These are phyloP conservation scores for Magnaporthiopsis incrustans DNA, from an alignment of 2,329 filamentous ascomycete species.

Conservation along the genomic window DNA sequence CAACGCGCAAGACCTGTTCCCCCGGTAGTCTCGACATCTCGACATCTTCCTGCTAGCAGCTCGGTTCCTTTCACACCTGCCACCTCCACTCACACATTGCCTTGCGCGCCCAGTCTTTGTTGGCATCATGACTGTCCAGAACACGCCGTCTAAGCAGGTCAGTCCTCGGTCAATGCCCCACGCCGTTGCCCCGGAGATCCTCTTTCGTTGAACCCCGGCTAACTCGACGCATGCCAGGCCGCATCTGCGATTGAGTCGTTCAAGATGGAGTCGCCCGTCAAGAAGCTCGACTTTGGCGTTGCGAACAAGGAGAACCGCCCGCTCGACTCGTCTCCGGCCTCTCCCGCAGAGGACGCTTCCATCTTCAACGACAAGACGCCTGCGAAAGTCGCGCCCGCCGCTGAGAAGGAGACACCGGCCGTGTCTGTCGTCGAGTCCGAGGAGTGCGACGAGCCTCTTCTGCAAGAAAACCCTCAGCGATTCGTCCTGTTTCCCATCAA, in stretches of 20 bases:
- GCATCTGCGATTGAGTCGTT: slow-evolving; percentile 79
- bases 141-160: slow-evolving; percentile 25
- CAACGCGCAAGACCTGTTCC: not conserved
- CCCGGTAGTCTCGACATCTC: not conserved
- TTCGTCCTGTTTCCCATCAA: slow-evolving; percentile 99
- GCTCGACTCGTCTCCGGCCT: slow-evolving; percentile 40
- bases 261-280: slow-evolving; percentile 87
- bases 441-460: slow-evolving; percentile 79
- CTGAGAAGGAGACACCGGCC: slow-evolving; percentile 28
- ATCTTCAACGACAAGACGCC: slow-evolving; percentile 53
- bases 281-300: slow-evolving; percentile 74
- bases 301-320: slow-evolving; percentile 76
- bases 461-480: slow-evolving; percentile 90
- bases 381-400: slow-evolving; percentile 35
- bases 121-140: slow-evolving; percentile 6
- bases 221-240: slow-evolving; percentile 48
- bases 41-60: not conserved
- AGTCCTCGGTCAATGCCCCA: slow-evolving; percentile 13
- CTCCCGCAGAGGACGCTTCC: slow-evolving; percentile 39
- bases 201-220: slow-evolving; percentile 15
- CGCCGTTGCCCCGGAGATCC: slow-evolving; percentile 8
- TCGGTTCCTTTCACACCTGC: not conserved
- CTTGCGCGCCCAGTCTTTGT: not conserved
- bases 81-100: not conserved
- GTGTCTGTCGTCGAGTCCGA: slow-evolving; percentile 52